These are phyloP conservation scores for Entoloma clypeatum DNA, from an alignment of 1,284 basidiomycete species.

Conservation along the genomic window DNA sequence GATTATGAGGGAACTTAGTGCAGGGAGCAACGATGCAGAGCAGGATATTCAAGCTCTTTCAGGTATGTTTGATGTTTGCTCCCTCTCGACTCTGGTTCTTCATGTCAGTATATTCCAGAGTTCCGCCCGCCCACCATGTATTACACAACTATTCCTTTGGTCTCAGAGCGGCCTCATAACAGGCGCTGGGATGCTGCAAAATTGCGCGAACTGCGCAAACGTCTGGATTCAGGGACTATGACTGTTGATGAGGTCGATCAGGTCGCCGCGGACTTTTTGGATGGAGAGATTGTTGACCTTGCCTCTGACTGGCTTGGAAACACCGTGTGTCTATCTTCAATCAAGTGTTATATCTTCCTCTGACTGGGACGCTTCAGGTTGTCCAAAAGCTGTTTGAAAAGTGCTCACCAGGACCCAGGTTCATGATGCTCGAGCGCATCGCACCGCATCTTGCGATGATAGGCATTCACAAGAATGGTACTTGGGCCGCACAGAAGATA, in stretches of 20 bases:
- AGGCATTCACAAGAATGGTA: constrained; percentile 99
- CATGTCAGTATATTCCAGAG: constrained; percentile 42
- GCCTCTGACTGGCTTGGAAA: constrained; percentile 99
- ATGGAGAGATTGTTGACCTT: constrained; percentile 88
- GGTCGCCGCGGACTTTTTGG: constrained; percentile 85
- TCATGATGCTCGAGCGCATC: constrained; percentile 91
- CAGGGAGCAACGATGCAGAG: constrained; percentile 74
- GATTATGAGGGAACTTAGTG: constrained; percentile 90
- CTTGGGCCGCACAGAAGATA: constrained; percentile 99
- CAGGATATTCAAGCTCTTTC: constrained; percentile 78
- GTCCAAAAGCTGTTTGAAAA: constrained; percentile 97
- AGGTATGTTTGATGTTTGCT: constrained; percentile 47
- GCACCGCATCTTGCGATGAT: constrained; percentile 95
- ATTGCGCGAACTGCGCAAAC: constrained; percentile 90
- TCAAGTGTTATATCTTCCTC: constrained; percentile 4
- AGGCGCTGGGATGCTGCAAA: constrained; percentile 93
- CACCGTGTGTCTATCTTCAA: constrained; percentile 53
- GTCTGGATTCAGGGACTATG: constrained; percentile 81
- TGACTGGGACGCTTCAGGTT: constrained; percentile 44
- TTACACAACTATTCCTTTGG: constrained; percentile 87
- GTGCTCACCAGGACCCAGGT: constrained; percentile 73
- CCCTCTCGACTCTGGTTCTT: constrained; percentile 3
- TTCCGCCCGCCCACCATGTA: constrained; percentile 89
- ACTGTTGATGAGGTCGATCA: constrained; percentile 86
- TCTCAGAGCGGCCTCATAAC: constrained; percentile 79